These are phyloP conservation scores for Diutina ranongensis DNA, from an alignment of 1,139 yeast genomes.

Conservation along the genomic window DNA sequence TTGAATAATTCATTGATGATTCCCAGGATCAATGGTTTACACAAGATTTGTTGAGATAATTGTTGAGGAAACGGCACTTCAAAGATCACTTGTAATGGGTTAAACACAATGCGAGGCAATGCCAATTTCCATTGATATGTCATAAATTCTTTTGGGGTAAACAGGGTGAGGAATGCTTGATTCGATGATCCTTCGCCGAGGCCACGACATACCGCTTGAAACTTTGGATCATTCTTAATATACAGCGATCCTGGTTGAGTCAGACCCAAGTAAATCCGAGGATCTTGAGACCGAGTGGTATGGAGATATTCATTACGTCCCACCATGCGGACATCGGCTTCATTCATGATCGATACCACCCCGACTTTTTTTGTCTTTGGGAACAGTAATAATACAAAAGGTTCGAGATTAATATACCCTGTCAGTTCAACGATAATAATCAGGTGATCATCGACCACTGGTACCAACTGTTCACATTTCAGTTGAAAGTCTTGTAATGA, in stretches of 20 bases:
- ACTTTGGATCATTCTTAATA: slow-evolving; percentile 8
- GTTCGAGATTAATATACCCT: slow-evolving; percentile 61
- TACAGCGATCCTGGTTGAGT: background rate
- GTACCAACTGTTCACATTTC: slow-evolving; percentile 17
- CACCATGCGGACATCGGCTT: slow-evolving; percentile 36
- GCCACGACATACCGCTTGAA: slow-evolving; percentile 21
- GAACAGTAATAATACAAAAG: slow-evolving; percentile 38
- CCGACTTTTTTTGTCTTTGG: slow-evolving; percentile 22
- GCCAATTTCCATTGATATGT: slow-evolving; percentile 81
- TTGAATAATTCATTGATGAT: slow-evolving; percentile 62
- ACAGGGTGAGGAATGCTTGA: slow-evolving; percentile 36
- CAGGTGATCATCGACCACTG: slow-evolving; percentile 24
- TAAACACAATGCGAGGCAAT: slow-evolving; percentile 65
- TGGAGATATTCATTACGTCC: background rate
- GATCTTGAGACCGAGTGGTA: slow-evolving; percentile 20
- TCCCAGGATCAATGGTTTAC: slow-evolving; percentile 78
- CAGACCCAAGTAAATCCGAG: slow-evolving; percentile 29
- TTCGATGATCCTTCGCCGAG: slow-evolving; percentile 25
- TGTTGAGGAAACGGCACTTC: slow-evolving; percentile 55
- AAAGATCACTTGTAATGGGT: slow-evolving; percentile 61
- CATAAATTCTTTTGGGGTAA: slow-evolving; percentile 47
- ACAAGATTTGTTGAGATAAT: slow-evolving; percentile 55
- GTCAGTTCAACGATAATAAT: slow-evolving; percentile 55
- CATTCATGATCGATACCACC: slow-evolving; percentile 52
- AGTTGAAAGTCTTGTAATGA: slow-evolving; percentile 34